A percentile compares a stretch with the other conserved stretches of the same genome.
phyloP scores from a whole-genome alignment of 352 stramenopile species.

The Pythium aristosporum region DNA sequence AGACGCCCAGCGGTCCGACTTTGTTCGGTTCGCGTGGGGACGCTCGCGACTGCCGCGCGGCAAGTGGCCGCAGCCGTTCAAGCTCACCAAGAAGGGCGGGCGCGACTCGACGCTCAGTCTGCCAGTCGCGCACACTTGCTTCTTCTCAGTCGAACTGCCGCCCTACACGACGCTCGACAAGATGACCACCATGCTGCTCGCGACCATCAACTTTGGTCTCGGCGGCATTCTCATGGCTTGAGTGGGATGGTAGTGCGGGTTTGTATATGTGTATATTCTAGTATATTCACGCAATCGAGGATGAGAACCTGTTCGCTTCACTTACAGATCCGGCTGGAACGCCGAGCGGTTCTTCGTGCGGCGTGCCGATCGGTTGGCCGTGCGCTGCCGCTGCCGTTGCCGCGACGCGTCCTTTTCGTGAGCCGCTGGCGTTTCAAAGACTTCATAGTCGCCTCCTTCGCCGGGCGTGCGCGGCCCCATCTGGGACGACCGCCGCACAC shows the following conservation, averaged over 20 bases:
- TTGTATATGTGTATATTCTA: slow-evolving; percentile 3
- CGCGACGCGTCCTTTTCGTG: slow-evolving; percentile 15
- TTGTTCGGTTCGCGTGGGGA: slow-evolving; percentile 94
- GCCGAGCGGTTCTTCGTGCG: slow-evolving; percentile 25
- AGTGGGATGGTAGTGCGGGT: background rate
- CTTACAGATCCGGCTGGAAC: slow-evolving; percentile 20
- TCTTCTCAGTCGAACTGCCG: slow-evolving; percentile 95
- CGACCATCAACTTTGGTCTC: slow-evolving; percentile 93
- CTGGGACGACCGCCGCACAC: slow-evolving; percentile 61
- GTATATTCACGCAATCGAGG: background rate
- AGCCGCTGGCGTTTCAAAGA: slow-evolving; percentile 71
- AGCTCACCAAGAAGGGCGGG: slow-evolving; percentile 89
- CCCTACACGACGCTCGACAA: slow-evolving; percentile 90
- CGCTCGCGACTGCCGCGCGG: slow-evolving; percentile 88
- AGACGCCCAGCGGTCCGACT: slow-evolving; percentile 87
- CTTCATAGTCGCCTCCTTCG: slow-evolving; percentile 62
- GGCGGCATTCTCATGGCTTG: slow-evolving; percentile 89
- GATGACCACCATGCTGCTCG: slow-evolving; percentile 91
- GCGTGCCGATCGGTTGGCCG: slow-evolving; percentile 23
- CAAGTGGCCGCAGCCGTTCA: slow-evolving; percentile 90
- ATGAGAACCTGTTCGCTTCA: background rate
- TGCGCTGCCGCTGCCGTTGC: slow-evolving; percentile 16
- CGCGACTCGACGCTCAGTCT: slow-evolving; percentile 79
- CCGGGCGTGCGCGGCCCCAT: slow-evolving; percentile 40
- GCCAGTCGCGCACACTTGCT: slow-evolving; percentile 95